A percentile compares a stretch with the other conserved stretches of the same genome.
phyloP scores from a whole-genome alignment of 129 eudicot species.

The Pittosporum tobira region DNA sequence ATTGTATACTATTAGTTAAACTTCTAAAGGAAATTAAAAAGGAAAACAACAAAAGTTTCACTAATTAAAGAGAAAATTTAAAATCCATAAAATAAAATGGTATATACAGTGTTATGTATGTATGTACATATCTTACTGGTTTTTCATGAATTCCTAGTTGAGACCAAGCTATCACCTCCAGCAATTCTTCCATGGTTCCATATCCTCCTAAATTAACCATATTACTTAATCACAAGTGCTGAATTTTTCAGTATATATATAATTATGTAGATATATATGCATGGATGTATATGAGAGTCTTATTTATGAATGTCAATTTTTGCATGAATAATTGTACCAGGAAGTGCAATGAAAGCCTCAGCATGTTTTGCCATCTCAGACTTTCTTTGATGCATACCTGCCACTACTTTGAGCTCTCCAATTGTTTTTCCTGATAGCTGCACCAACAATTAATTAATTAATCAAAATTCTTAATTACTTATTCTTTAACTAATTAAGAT shows the following conservation, averaged over 20 bases:
- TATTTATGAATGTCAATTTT: too few relatives aligned
- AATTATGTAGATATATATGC: background rate
- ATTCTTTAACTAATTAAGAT: background rate
- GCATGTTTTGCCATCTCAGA: constrained; percentile 61
- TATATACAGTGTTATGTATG: background rate
- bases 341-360: constrained; percentile 75
- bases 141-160: constrained; percentile 77
- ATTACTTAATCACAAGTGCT: background rate
- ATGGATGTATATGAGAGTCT: background rate
- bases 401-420: constrained; percentile 51
- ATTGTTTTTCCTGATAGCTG: constrained; percentile 58
- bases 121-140: constrained; percentile 33
- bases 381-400: constrained; percentile 71
- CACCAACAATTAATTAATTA: background rate
- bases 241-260: background rate
- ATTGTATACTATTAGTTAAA: background rate
- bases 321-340: constrained; percentile 31
- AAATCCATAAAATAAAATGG: background rate
- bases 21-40: too few relatives aligned
- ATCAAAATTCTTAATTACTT: background rate
- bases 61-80: background rate
- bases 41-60: too few relatives aligned
- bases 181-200: constrained; percentile 73
- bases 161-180: constrained; percentile 71
- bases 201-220: constrained; percentile 56